Evolutionary conservation across 78 protist genomes (phyloP), one percentile per base, ranked within the genome.

Genomic region (Dictyostelium capitatum): DNA sequence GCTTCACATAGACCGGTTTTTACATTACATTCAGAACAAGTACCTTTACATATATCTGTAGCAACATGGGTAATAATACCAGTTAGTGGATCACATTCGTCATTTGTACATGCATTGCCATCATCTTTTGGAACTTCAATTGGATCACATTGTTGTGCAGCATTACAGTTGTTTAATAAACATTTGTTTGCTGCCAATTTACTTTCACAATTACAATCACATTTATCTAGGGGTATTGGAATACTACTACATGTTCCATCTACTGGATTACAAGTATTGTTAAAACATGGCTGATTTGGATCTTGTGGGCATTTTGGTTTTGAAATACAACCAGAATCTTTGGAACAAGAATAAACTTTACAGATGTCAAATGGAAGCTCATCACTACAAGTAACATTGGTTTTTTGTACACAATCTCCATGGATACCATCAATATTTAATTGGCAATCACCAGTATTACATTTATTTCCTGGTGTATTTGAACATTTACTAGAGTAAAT

Each of bases 371-470:
- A 20, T 1, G 25, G 30, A 7, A 70, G n/a, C 43, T 70, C 79
- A 15, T 20, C 3, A 11, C 23, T 30, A 70, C 79, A 70, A 19
- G 47, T 41, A 19, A 0, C 11, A 9, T 43, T 41, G 0, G 79
- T 19, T 46, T 70, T 70, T 70, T 5, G 28, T 9, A 37, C 51
- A 41, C 79, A 70, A n/a, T n/a, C n/a, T n/a, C n/a, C n/a, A n/a
- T n/a, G n/a, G n/a, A n/a, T n/a, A n/a, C n/a, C n/a, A n/a, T n/a
- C n/a, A n/a, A n/a, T n/a, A n/a, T n/a, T n/a, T n/a, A n/a, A n/a
- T n/a, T n/a, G n/a, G n/a, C n/a, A n/a, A n/a, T n/a, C 53, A 43
- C 79, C 79, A 43, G 79, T 72, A n/a, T 41, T 15, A 43, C 79
- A 72, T 12, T 37, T 37, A 3, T 8, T 3, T 9, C 56, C 56